Evolutionary conservation across 169 alveolate genomes (phyloP), one percentile per base, ranked within the genome.

Genomic region (Plasmodium blacklocki): DNA sequence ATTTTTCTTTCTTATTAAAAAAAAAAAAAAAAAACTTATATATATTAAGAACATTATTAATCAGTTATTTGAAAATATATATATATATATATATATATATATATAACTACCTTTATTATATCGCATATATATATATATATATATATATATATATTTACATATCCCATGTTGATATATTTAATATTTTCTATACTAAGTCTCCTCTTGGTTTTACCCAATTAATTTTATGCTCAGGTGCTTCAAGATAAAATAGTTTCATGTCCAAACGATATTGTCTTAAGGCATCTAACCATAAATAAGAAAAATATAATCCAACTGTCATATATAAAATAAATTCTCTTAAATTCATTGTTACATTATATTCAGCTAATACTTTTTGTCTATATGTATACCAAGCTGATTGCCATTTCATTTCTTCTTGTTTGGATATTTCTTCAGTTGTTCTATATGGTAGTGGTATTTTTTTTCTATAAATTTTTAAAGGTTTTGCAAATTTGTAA

Each of bases 161-260:
- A 0, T 5, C 9, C 45, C 45, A 6, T 4, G 43, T 3, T 32
- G 45, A 4, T 32, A 0, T 32, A 3, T 32, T 32, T 32, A 32
- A 32, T 0, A 32, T 52, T 52, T 6, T 39, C 49, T 80, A 93
- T 39, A 94, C 89, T 50, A 96, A 94, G 74, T 96, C 97, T 0
- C 98, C 98, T 7, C 98, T 90, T 6, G 98, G 98, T 19, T 88
- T 93, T 71, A 96, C 97, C 98, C 98, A 96, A 85, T 95, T 95
- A 73, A 95, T 74, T 87, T 96, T 96, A 89, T 95, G 97, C 80
- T 96, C 98, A 9, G 98, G 98, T 2, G 98, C 98, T 88, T 95
- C 97, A 67, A 94, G 91, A 88, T 96, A 96, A 92, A 90, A 96
- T 18, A 96, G 96, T 76, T 96, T 93, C 98, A 96, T 96, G 91